Evolutionary conservation across 495 filamentous ascomycete species (phyloP), one percentile per base, ranked within the genome.

Genomic region (Lepidopterella palustris): DNA sequence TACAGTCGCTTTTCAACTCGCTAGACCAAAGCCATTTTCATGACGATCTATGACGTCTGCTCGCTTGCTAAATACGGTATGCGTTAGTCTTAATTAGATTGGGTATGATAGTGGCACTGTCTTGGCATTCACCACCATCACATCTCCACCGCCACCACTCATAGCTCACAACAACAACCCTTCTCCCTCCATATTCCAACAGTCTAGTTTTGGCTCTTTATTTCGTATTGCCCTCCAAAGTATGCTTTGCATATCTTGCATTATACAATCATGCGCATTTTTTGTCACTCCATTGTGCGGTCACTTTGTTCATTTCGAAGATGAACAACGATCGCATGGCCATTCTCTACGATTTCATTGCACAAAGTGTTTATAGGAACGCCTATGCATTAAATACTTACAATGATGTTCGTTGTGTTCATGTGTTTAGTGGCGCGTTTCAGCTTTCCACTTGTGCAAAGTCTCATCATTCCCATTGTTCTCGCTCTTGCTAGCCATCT

Each of bases 61-160:
- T 11, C 13, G 39, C 6, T 20, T 15, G 6, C 39, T 20, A 20
- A 2, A 42, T 15, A 42, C 6, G 39, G 80, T 97, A 92, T 68
- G 85, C 92, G 45, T 92, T 92, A 76, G 96, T 97, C 78, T 97
- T 97, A 78, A 96, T 97, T 71, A 97, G 78, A 97, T 96, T 60
- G 88, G 92, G 71, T 92, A 97, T 64, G 97, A 96, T 67, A 97
- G 96, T 77, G 92, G 96, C 84, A 97, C 96, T 81, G 92, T 92
- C 65, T 88, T 92, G 69, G 92, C 92, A 60, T 92, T 92, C 62
- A 92, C 92, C n/a, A n/a, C n/a, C n/a, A n/a, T n/a, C n/a, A n/a
- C n/a, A n/a, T n/a, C n/a, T n/a, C n/a, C n/a, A n/a, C n/a, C n/a
- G n/a, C n/a, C n/a, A n/a, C n/a, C n/a, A n/a, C n/a, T n/a, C n/a